Evolutionary conservation across 2,329 filamentous ascomycete species (phyloP).

Genomic region (Lizonia empirigonia): DNA sequence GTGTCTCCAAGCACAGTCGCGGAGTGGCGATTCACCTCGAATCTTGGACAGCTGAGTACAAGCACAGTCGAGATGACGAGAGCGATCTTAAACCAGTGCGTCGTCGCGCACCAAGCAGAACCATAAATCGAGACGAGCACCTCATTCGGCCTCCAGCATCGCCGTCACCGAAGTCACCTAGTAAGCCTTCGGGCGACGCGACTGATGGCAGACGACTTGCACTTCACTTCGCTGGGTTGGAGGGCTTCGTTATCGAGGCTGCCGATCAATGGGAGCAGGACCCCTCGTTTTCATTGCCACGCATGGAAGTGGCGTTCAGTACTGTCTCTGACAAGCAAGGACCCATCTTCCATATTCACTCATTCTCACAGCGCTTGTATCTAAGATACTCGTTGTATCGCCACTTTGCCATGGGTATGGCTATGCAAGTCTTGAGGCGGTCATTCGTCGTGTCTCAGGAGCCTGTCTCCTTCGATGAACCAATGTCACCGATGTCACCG

Average conservation of each 20-base stretch:
- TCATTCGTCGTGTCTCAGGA: constrained; percentile 47
- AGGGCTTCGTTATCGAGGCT: constrained; percentile 89
- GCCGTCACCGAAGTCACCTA: constrained; percentile 55
- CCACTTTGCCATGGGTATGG: constrained; percentile 87
- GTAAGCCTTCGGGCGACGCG: constrained; percentile 54
- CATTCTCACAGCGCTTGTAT: constrained; percentile 76
- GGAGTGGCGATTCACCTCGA: constrained; percentile 87
- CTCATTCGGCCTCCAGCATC: constrained; percentile 60
- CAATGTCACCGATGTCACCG: constrained; percentile 22
- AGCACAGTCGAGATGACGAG: constrained; percentile 75
- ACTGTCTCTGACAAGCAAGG: constrained; percentile 87
- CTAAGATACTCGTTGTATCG: constrained; percentile 92
- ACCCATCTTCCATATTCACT: constrained; percentile 84
- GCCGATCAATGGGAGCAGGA: constrained; percentile 83
- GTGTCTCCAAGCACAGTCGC: constrained; percentile 79
- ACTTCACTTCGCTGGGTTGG: constrained; percentile 80
- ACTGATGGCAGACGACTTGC: constrained; percentile 83
- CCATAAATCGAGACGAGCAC: constrained; percentile 63
- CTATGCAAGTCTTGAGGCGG: constrained; percentile 69
- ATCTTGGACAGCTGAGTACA: constrained; percentile 87
- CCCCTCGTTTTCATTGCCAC: constrained; percentile 83
- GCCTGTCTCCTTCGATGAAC: constrained; percentile 17
- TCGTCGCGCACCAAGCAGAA: constrained; percentile 74
- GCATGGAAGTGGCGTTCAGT: constrained; percentile 84
- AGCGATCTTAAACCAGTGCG: constrained; percentile 63